Conservation (phyloP, 1,284 basidiomycete genomes). For the Taiwanofungus camphoratus region DNA sequence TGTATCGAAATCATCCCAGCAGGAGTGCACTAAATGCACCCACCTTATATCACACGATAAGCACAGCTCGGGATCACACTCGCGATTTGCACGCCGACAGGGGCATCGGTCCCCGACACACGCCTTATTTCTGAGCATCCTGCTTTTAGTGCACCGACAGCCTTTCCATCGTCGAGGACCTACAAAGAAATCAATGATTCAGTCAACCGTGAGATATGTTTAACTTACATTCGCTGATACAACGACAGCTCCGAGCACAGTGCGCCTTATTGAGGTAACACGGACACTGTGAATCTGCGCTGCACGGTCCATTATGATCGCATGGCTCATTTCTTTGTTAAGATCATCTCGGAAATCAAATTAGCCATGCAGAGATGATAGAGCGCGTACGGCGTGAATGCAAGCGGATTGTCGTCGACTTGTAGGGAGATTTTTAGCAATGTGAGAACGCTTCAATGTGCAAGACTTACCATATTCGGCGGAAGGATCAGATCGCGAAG, state of each 20-base stretch:
- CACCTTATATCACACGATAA: constrained; percentile 24
- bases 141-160: constrained; percentile 33
- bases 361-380: too few species aligned
- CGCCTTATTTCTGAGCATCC: neutral
- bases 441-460: too few species aligned
- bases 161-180: constrained; percentile 40
- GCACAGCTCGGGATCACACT: constrained; percentile 49
- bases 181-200: too few species aligned
- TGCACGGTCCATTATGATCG: constrained; percentile 41
- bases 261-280: constrained; percentile 34
- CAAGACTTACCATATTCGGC: too few species aligned
- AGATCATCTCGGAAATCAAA: neutral
- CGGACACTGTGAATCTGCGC: constrained; percentile 27
- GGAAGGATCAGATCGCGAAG: too few species aligned
- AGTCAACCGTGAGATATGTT: neutral
- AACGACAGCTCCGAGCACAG: constrained; percentile 37
- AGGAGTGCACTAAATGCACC: neutral
- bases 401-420: neutral
- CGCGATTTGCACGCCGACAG: constrained; percentile 36
- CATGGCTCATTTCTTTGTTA: constrained; percentile 30
- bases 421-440: too few species aligned
- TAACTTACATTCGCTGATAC: constrained; percentile 33
- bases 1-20: neutral
- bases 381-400: constrained; percentile 12
- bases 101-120: constrained; percentile 36